Evolutionary conservation across 257 asterid species (phyloP).

Genomic region (Agastache rugosa): DNA sequence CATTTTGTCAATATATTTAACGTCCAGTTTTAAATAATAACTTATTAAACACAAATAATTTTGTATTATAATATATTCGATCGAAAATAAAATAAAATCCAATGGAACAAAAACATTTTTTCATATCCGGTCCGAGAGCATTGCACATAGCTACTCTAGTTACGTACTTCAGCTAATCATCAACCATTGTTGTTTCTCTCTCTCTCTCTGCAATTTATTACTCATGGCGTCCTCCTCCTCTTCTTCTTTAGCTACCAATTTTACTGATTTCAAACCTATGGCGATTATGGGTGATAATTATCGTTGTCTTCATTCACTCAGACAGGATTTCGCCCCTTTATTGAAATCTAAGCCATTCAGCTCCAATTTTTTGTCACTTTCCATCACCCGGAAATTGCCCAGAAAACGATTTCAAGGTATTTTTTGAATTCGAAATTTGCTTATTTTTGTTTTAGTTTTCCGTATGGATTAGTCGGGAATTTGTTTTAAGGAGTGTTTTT

Average conservation of each 20-base stretch:
- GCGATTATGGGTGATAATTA: slow-evolving; percentile 32
- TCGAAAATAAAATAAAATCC: too few relatives aligned
- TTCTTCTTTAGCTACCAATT: slow-evolving; percentile 37
- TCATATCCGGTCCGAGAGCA: too few relatives aligned
- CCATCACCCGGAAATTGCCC: slow-evolving; percentile 46
- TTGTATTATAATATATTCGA: too few relatives aligned
- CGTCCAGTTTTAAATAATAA: too few relatives aligned
- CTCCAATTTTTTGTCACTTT: slow-evolving; percentile 47
- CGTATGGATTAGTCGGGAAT: slow-evolving; percentile 3
- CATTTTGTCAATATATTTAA: too few relatives aligned
- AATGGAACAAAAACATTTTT: too few relatives aligned
- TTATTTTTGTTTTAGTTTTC: not conserved
- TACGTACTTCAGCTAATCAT: slow-evolving; percentile 20
- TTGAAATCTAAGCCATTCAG: slow-evolving; percentile 46
- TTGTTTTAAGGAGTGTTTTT: not conserved
- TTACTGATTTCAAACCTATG: slow-evolving; percentile 42
- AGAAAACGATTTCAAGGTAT: slow-evolving; percentile 53
- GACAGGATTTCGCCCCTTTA: slow-evolving; percentile 41
- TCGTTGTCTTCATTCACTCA: slow-evolving; percentile 35
- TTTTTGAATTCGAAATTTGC: not conserved
- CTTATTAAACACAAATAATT: too few relatives aligned
- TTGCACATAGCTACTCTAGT: too few relatives aligned
- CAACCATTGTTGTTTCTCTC: not conserved
- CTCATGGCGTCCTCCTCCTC: slow-evolving; percentile 48
- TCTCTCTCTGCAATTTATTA: slow-evolving; percentile 23